These are phyloP conservation scores for Paraphoma chrysanthemicola DNA, from an alignment of 2,329 filamentous ascomycete species.

Conservation along the genomic window DNA sequence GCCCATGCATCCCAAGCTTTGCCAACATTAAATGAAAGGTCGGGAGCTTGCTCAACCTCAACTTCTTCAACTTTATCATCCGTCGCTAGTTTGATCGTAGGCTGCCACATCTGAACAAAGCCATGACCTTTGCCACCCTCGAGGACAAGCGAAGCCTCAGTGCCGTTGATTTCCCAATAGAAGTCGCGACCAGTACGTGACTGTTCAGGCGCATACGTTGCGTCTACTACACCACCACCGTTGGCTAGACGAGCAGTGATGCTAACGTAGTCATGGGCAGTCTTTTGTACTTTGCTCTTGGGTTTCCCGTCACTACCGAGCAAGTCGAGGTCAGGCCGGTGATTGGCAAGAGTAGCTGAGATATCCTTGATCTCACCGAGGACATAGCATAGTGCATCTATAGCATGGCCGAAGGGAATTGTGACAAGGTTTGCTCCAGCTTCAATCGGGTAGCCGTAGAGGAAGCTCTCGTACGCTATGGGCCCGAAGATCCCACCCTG, in stretches of 20 bases:
- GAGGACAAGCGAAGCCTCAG: conserved; percentile 43
- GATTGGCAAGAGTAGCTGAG: conserved; percentile 33
- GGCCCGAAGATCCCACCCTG: conserved; percentile 31
- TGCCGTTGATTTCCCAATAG: conserved; percentile 49
- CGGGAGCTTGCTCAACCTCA: conserved; percentile 57
- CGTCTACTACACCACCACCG: conserved; percentile 32
- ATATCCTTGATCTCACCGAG: conserved; percentile 37
- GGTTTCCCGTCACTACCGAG: conserved; percentile 26
- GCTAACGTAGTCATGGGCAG: conserved; percentile 36
- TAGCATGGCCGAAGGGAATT: conserved; percentile 48
- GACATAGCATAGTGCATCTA: conserved; percentile 40
- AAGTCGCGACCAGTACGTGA: conserved; percentile 35
- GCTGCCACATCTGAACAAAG: conserved; percentile 54
- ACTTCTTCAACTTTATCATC: conserved; percentile 52
- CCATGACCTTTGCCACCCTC: conserved; percentile 29
- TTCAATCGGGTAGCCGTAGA: conserved; percentile 59
- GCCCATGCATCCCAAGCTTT: conserved; percentile 65
- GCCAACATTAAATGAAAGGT: conserved; percentile 60
- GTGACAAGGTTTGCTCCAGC: conserved; percentile 54
- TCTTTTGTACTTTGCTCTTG: conserved; percentile 26
- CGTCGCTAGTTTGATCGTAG: conserved; percentile 29
- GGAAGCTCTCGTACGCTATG: conserved; percentile 29
- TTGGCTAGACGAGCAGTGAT: conserved; percentile 27
- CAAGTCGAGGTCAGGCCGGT: conserved; percentile 24
- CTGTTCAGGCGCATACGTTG: conserved; percentile 26